Conservation (phyloP, 73 alveolate genomes). For the Paramecium caudatum region DNA sequence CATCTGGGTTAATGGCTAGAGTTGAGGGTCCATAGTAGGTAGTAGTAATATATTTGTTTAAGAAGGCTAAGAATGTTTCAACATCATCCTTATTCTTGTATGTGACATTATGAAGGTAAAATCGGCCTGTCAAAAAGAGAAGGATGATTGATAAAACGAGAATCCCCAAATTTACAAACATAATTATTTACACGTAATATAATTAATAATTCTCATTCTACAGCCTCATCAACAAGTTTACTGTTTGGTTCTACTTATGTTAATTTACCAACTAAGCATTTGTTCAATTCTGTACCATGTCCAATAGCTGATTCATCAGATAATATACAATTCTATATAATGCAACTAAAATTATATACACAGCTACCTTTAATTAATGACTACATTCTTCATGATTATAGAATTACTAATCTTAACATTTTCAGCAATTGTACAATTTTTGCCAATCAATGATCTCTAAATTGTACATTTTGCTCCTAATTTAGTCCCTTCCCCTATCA, state of each 20-base stretch:
- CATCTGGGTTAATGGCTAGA: too few species aligned
- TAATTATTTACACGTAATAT: too few species aligned
- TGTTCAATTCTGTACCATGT: background rate
- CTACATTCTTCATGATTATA: constrained; percentile 64
- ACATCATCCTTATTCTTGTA: background rate
- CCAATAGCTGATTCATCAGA: constrained; percentile 27
- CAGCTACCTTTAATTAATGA: constrained; percentile 64
- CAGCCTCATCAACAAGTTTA: background rate
- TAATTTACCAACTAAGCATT: background rate
- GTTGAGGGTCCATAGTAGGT: too few species aligned
- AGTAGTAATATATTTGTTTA: constrained; percentile 1
- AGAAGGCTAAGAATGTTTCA: background rate
- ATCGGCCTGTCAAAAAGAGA: background rate
- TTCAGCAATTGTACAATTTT: constrained; percentile 69
- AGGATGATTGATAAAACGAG: background rate
- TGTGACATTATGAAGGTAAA: background rate
- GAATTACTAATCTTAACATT: constrained; percentile 73
- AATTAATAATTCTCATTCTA: too few species aligned
- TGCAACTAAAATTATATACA: background rate
- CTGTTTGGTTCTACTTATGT: background rate
- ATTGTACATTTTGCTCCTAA: constrained; percentile 53
- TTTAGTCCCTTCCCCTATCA: constrained; percentile 63
- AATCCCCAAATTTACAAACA: background rate
- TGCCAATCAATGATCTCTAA: constrained; percentile 69
- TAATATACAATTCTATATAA: constrained; percentile 16